Base-by-base conservation (phyloP, 228 moss, liverwort and hornwort genomes). In the Sphagnum fallax region DNA sequence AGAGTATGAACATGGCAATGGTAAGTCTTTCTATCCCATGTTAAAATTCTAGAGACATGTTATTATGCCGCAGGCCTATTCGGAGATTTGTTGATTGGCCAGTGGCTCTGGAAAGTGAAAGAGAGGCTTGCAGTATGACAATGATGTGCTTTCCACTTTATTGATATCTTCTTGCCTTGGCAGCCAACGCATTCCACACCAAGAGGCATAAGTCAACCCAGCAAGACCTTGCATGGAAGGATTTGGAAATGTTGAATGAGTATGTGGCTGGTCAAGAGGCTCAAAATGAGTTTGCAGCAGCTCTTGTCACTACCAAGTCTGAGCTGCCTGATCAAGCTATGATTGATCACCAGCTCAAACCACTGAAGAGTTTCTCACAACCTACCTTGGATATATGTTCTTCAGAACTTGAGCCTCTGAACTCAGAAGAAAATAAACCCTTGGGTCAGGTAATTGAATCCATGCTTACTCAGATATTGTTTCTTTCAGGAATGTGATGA, bases 181-280 rank as follows among this genome's bases (percentile, higher is more conserved):
- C 76, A 87, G 87, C 69, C 67, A 81, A 81, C 62, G 52, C 69
- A 49, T 51, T 77, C 5, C 61, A 70, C 7, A 63, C 67, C 50
- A 81, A 81, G 69, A 87, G 84, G 65, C 76, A 79, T 5, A 84
- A 84, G 73, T 77, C 79, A 61, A 32, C 32, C 32, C 32, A 32
- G 32, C 74, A 79, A 52, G 83, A 83, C 52, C 67, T 84, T 70
- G 87, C 87, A 70, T 76, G 77, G 69, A 87, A 75, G 63, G 87
- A 87, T 73, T 73, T 87, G 66, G 84, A 84, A 79, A 87, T 87
- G 77, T 79, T 83, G 65, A 82, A 87, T 72, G 77, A 71, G 53
- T 87, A 71, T 64, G 75, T 75, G 49, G 85, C 85, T 47, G 75
- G 79, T 50, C 79, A 79, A 62, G 73, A 53, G 5, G 79, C 64